Base-by-base conservation (phyloP, 1,284 basidiomycete genomes). In the Heterobasidion parviporum region DNA sequence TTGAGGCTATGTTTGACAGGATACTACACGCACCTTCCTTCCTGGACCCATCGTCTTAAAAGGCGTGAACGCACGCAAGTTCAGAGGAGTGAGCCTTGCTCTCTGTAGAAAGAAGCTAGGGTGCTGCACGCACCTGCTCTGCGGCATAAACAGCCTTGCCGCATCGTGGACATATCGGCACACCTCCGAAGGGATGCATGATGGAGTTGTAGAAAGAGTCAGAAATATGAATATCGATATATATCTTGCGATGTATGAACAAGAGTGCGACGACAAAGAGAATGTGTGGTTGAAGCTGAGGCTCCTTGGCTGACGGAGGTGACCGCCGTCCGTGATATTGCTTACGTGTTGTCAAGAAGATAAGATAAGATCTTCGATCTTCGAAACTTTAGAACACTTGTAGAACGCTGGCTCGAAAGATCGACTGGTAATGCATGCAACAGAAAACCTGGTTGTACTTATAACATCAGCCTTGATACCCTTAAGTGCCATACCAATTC, bases 41-140 rank as follows among this genome's bases (percentile, higher is more conserved):
- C 86, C 88, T 56, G 87, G 87, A 44, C 89, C 88, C 78, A 91
- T 84, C 55, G 81, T 81, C 87, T 89, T 41, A 65, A 44, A 57
- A 58, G 54, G 60, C 63, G 53, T 46, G 44, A 15, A 20, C 35
- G 56, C 34, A 60, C 54, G n/a, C n/a, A 41, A 38, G 20, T 18
- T 50, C 10, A 20, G 55, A 16, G 45, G 32, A 36, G 4, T 26
- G 26, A 26, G 5, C 26, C 26, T 26, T 26, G 26, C 26, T 26
- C 26, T 26, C 26, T 26, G 26, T 26, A 5, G 26, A 26, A 52
- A 46, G 41, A 16, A 41, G n/a, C 6, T 14, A 16, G 15, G 36
- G 43, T 41, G 14, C n/a, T 18, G 16, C 16, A 41, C 78, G 60
- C 59, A 83, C 87, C 79, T 90, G 87, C 68, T 92, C 88, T 57